Conservation (phyloP, 129 eudicot genomes). For the Flaveria robusta region DNA sequence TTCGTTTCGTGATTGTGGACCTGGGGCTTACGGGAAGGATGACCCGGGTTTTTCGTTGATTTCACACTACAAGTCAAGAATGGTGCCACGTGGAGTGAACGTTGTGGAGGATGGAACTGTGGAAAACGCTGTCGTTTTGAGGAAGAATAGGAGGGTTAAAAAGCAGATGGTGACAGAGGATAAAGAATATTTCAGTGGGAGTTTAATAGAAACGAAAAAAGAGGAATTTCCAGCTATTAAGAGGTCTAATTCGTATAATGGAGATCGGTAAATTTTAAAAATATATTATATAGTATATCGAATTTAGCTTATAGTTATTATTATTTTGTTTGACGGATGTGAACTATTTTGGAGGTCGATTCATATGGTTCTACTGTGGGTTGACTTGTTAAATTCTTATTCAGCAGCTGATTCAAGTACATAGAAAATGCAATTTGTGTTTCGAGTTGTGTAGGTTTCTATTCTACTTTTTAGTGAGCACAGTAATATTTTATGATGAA, state of each 20-base stretch:
- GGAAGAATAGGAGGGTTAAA: constrained; percentile 36
- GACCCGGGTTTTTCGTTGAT: constrained; percentile 70
- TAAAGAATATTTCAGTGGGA: constrained; percentile 95
- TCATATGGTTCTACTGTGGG: not conserved
- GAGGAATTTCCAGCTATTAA: constrained; percentile 58
- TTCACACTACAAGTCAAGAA: constrained; percentile 61
- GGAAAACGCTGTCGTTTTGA: constrained; percentile 38
- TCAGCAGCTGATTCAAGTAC: not conserved
- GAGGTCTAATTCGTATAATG: constrained; percentile 83
- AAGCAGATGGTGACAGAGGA: constrained; percentile 58
- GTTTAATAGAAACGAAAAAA: constrained; percentile 82
- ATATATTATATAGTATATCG: not conserved
- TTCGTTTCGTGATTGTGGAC: constrained; percentile 80
- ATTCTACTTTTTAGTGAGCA: not conserved
- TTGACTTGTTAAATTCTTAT: not conserved
- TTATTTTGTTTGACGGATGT: not conserved
- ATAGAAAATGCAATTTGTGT: not conserved
- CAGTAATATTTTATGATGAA: not conserved
- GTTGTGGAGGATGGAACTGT: constrained; percentile 36
- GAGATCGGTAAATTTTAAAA: constrained; percentile 51
- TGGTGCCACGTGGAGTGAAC: constrained; percentile 78
- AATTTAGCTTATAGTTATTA: not conserved
- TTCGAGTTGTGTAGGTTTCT: not conserved
- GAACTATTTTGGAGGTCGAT: constrained; percentile 6
- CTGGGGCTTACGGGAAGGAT: constrained; percentile 51